Base-by-base conservation (phyloP, 1,284 basidiomycete species). In the Boletellus sp. region DNA sequence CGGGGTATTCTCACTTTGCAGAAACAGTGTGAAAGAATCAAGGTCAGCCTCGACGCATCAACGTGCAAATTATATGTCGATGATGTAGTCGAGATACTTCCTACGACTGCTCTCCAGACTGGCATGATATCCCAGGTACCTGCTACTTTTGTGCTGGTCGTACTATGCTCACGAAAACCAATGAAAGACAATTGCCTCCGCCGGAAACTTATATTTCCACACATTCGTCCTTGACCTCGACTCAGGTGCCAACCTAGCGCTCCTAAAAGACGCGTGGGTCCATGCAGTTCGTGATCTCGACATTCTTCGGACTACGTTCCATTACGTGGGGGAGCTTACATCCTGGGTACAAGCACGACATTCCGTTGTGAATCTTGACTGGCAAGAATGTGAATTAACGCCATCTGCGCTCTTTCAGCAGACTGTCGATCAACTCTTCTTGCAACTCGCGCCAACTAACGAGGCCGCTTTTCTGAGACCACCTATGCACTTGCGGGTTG, bases 91-190 rank as follows among this genome's bases (percentile, higher is more conserved):
- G 53, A 60, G 13, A 49, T 76, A 21, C 73, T 65, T 52, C 74
- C 76, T 16, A 72, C 73, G 12, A 79, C 76, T 5, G 66, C 67
- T 12, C 64, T 79, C 15, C 77, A 79, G 60, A 67, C 74, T 16
- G 77, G 77, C 7, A 78, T 79, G 77, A 60, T 79, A 37, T 76
- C 78, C 5, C 78, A 79, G 66, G 77, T 77, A 56, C 32, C 63
- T 56, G 30, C 50, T 26, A 32, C 13, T 52, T 41, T 22, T 32
- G 8, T 46, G 28, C 28, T 1, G 44, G 47, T 52, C 12, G 19
- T 4, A 18, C 37, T 22, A 19, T 15, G 30, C 50, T 56, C 18
- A 32, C 21, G 10, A 32, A 38, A 52, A n/a, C 15, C 7, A 8
- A 26, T 19, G 16, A 43, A 40, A 80, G 78, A 79, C 78, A 3